A percentile compares a stretch with the other conserved stretches of the same genome.
These are phyloP conservation scores for Hippophae gyantsensis DNA, from an alignment of 306 rosid species.

Conservation along the genomic window DNA sequence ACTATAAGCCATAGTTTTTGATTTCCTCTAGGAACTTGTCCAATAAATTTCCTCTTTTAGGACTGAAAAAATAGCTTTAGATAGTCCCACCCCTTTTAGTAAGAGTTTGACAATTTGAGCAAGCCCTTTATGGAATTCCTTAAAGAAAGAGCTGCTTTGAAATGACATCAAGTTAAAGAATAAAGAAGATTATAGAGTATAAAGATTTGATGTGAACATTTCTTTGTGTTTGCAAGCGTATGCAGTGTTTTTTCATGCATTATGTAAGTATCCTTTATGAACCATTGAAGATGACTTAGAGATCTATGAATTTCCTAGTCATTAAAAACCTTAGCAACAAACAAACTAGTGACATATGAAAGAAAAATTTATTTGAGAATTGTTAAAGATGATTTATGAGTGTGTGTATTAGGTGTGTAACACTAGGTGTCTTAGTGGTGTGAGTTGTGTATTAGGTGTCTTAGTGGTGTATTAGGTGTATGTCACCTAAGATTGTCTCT, in stretches of 20 bases:
- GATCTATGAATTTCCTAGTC: conserved; percentile 17
- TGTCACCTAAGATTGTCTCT: too few species aligned
- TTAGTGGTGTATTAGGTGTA: too few species aligned
- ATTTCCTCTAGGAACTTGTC: conserved; percentile 53
- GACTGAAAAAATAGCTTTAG: conserved; percentile 62
- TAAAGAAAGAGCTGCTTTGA: conserved; percentile 69
- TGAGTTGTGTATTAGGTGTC: too few species aligned
- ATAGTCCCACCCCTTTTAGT: conserved; percentile 21
- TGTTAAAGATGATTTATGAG: too few species aligned
- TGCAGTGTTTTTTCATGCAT: neutral
- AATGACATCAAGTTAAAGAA: conserved; percentile 17
- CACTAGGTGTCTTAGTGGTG: too few species aligned
- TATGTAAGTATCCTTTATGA: conserved; percentile 15
- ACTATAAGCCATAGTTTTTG: conserved; percentile 44
- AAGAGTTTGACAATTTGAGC: conserved; percentile 31
- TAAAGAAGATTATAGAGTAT: conserved; percentile 6
- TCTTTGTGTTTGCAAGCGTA: too few species aligned
- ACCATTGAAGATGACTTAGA: conserved; percentile 22
- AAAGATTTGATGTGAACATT: too few species aligned
- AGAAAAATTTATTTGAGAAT: conserved; percentile 8
- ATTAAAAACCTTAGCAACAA: conserved; percentile 16
- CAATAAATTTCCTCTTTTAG: conserved; percentile 70
- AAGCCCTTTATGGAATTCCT: conserved; percentile 67
- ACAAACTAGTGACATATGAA: conserved; percentile 5
- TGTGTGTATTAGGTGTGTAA: too few species aligned